A percentile compares a stretch with the other conserved stretches of the same genome.
Evolutionary conservation across 768 basidiomycete genomes (phyloP).

Genomic region (Clavaria fumosa): DNA sequence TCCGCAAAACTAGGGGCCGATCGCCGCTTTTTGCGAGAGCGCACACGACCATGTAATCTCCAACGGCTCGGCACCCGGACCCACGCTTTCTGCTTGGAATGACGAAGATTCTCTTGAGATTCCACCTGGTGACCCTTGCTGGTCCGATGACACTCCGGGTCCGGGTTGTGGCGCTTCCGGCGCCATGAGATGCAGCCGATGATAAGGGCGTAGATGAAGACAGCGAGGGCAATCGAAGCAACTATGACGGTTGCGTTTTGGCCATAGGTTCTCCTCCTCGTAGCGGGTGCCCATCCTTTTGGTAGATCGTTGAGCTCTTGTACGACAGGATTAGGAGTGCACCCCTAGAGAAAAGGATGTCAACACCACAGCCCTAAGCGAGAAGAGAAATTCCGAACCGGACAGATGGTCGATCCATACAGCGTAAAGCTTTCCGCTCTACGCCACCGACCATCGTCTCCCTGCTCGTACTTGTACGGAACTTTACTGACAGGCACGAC

Average conservation of each 20-base stretch:
- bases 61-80: slow-evolving; percentile 50
- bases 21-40: slow-evolving; percentile 38
- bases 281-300: slow-evolving; percentile 30
- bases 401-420: slow-evolving; percentile 55
- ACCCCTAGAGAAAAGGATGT: slow-evolving; percentile 6
- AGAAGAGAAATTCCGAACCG: slow-evolving; percentile 26
- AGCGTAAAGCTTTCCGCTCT: slow-evolving; percentile 40
- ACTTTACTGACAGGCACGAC: too few species aligned
- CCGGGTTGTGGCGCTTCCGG: slow-evolving; percentile 23
- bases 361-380: neutral
- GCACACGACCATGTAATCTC: slow-evolving; percentile 47
- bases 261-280: slow-evolving; percentile 9
- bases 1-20: slow-evolving; percentile 13
- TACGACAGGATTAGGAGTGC: slow-evolving; percentile 16
- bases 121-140: slow-evolving; percentile 32
- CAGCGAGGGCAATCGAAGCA: slow-evolving; percentile 44
- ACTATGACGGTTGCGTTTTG: slow-evolving; percentile 38
- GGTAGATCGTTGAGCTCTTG: slow-evolving; percentile 30
- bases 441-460: slow-evolving; percentile 43
- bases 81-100: slow-evolving; percentile 37
- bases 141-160: slow-evolving; percentile 39
- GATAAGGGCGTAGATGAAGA: slow-evolving; percentile 45
- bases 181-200: slow-evolving; percentile 48
- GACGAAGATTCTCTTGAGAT: slow-evolving; percentile 26
- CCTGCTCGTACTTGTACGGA: slow-evolving; percentile 40